Conservation (phyloP, 257 asterid genomes). For the Cruciata laevipes region DNA sequence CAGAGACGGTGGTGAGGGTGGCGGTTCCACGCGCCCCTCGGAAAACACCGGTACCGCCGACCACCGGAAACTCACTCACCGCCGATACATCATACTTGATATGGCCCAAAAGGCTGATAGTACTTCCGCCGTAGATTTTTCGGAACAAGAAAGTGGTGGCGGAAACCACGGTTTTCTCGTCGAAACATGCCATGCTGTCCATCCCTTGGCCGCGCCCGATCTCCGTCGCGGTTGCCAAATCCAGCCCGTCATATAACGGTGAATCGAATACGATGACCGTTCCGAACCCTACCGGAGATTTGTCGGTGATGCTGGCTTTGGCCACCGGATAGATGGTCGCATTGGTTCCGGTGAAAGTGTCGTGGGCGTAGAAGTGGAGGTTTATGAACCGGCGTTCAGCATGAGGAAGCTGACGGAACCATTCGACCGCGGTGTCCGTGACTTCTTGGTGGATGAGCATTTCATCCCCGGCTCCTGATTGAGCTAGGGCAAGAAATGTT, state of each 20-base stretch:
- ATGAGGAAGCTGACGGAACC: not conserved
- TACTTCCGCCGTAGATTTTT: not conserved
- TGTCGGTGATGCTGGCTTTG: not conserved
- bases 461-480: not conserved
- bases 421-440: not conserved
- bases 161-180: not conserved
- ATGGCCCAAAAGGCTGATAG: not conserved
- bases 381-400: not conserved
- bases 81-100: not conserved
- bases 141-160: not conserved
- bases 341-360: not conserved
- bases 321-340: not conserved
- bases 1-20: not conserved
- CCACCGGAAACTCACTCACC: not conserved
- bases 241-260: too few relatives aligned
- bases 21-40: not conserved
- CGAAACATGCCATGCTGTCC: not conserved
- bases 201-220: not conserved
- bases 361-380: slow-evolving; percentile 1
- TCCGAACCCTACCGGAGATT: not conserved
- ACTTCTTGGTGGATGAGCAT: not conserved
- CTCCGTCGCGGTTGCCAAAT: not conserved
- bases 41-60: not conserved
- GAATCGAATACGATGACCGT: not conserved
- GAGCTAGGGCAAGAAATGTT: not conserved